Percentiles rank a stretch among this genome's conserved stretches.
Evolutionary conservation across 2,329 filamentous ascomycete genomes (phyloP).

Genomic region (Tricladium varicosporioides): DNA sequence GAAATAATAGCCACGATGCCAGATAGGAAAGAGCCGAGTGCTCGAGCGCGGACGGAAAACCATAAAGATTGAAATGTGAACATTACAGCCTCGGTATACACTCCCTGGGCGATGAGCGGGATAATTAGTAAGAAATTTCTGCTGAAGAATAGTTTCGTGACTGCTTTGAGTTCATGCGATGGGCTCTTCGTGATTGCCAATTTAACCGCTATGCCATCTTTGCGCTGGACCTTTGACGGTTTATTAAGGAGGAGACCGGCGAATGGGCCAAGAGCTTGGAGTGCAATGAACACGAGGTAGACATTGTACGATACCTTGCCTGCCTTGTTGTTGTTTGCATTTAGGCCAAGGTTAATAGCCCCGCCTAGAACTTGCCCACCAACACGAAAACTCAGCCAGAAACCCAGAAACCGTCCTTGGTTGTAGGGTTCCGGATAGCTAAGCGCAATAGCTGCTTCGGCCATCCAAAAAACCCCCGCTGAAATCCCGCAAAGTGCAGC

Average conservation of each 20-base stretch:
- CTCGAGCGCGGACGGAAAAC: conserved; percentile 68
- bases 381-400: conserved; percentile 62
- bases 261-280: conserved; percentile 66
- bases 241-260: conserved; percentile 60
- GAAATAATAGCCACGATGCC: conserved; percentile 64
- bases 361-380: conserved; percentile 69
- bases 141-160: conserved; percentile 55
- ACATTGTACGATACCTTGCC: conserved; percentile 69
- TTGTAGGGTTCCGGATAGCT: conserved; percentile 71
- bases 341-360: conserved; percentile 68
- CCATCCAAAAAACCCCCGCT: conserved; percentile 74
- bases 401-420: conserved; percentile 61
- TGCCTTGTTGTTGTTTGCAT: conserved; percentile 52
- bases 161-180: conserved; percentile 58
- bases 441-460: conserved; percentile 71
- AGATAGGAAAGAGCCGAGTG: conserved; percentile 68
- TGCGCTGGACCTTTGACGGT: conserved; percentile 61
- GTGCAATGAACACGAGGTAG: conserved; percentile 66
- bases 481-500: conserved; percentile 28
- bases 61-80: conserved; percentile 67
- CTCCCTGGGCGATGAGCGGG: conserved; percentile 67
- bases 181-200: conserved; percentile 56
- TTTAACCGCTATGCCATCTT: conserved; percentile 61
- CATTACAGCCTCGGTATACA: conserved; percentile 70
- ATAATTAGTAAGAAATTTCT: conserved; percentile 63